These are phyloP conservation scores for Aspergillus pseudonomiae DNA, from an alignment of 2,329 filamentous ascomycete genomes.

Conservation along the genomic window DNA sequence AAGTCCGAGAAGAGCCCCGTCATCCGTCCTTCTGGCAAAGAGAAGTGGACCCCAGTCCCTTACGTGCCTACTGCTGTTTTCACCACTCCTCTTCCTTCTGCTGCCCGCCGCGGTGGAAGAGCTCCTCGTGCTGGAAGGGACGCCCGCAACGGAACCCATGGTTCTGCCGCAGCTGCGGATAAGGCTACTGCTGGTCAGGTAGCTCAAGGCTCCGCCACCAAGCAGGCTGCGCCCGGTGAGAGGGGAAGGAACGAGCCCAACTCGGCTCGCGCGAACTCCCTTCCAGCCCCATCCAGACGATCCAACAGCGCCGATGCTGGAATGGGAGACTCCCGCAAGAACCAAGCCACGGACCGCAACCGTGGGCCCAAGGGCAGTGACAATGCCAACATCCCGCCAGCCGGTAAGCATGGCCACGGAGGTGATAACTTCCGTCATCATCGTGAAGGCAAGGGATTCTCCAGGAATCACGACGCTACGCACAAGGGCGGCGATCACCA, in stretches of 20 bases:
- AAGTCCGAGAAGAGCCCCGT: constrained; percentile 62
- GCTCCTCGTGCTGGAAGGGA: constrained; percentile 60
- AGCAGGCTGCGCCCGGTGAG: constrained; percentile 36
- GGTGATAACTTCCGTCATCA: constrained; percentile 35
- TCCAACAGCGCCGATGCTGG: constrained; percentile 39
- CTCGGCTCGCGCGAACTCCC: constrained; percentile 41
- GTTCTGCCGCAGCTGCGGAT: constrained; percentile 33
- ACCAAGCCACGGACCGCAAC: constrained; percentile 34
- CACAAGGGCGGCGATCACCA: constrained; percentile 32
- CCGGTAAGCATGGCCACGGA: constrained; percentile 33
- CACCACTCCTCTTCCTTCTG: constrained; percentile 70
- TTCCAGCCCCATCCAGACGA: constrained; percentile 42
- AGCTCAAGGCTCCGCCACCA: constrained; percentile 27
- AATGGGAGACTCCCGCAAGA: constrained; percentile 36
- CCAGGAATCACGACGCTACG: constrained; percentile 34
- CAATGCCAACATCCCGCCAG: constrained; percentile 26
- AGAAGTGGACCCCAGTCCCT: constrained; percentile 81
- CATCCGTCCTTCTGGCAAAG: constrained; percentile 67
- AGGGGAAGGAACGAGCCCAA: constrained; percentile 40
- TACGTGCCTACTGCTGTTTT: constrained; percentile 86
- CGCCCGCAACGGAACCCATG: constrained; percentile 49
- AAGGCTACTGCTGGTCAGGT: constrained; percentile 36
- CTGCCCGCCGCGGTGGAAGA: constrained; percentile 58
- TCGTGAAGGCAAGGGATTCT: constrained; percentile 39
- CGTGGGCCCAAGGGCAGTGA: constrained; percentile 38